Base-by-base conservation (phyloP, 1,284 basidiomycete species). In the Ustilago xerochloae region DNA sequence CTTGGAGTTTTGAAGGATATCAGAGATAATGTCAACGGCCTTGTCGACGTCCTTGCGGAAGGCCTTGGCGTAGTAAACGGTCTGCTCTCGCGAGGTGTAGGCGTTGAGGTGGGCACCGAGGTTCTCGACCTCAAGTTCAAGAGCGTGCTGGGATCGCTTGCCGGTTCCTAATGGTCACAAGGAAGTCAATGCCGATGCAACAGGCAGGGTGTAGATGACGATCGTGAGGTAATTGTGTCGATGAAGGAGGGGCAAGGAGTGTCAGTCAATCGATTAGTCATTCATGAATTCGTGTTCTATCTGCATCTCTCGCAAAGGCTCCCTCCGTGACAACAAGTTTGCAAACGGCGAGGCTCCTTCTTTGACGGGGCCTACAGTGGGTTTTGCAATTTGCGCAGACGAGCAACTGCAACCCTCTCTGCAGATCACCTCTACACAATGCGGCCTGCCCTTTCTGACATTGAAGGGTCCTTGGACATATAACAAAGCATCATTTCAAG, bases 121-220 rank as follows among this genome's bases (percentile, higher is more conserved):
- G 87, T 97, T 97, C 87, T 99, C 96, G 48, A 99, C 96, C 86
- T 99, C 95, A 67, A 98, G 89, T 87, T 99, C 97, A 63, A 99
- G 90, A 39, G 90, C 89, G 81, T 94, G 92, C 86, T 99, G 96
- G 47, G 90, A 90, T 74, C 97, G 92, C 80, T 90, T 90, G 85
- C 90, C 89, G 60, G 97, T 99, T 62, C 97, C 97, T 88, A 26
- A 33, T 43, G 22, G 13, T n/a, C 18, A 43, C 26, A 29, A 15
- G 20, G 30, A 24, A 29, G 29, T 38, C 29, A 29, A 41, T 49
- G n/a, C 12, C 8, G 20, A 28, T 35, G 43, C 10, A 18, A 28
- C n/a, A 30, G n/a, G 4, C 3, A 15, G 52, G 15, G 24, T 7
- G 29, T 18, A n/a, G n/a, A n/a, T n/a, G n/a, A n/a, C n/a, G n/a